Conservation (phyloP, 2,329 filamentous ascomycete species). For the Tolypocladium tundrense region DNA sequence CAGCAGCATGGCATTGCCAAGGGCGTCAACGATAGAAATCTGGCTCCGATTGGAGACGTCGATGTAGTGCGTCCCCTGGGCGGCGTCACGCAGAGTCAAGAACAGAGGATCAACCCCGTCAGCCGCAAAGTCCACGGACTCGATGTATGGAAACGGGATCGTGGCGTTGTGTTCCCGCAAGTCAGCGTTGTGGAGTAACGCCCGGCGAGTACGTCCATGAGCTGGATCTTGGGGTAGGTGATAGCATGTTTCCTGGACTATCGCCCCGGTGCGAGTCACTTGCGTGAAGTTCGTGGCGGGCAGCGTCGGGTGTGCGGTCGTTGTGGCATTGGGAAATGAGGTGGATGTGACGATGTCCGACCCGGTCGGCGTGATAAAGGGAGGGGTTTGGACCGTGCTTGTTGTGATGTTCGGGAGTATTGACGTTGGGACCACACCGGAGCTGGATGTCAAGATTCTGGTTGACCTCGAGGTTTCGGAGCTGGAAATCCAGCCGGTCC, state of each 20-base stretch:
- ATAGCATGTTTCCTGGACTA: constrained; percentile 20
- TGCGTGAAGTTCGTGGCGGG: constrained; percentile 21
- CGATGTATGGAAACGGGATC: constrained; percentile 25
- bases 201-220: constrained; percentile 13
- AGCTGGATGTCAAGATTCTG: too few species aligned
- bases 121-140: constrained; percentile 23
- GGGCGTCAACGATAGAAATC: constrained; percentile 19
- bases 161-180: constrained; percentile 17
- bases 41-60: constrained; percentile 23
- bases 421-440: too few species aligned
- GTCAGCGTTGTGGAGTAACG: constrained; percentile 20
- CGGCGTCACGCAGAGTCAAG: constrained; percentile 20
- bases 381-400: too few species aligned
- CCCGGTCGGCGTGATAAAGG: too few species aligned
- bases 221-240: constrained; percentile 13
- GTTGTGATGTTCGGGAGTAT: too few species aligned
- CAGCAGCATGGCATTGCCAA: constrained; percentile 21
- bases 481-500: too few species aligned
- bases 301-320: constrained; percentile 5
- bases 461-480: too few species aligned
- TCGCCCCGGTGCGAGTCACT: constrained; percentile 17
- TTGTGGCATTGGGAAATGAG: constrained; percentile 2
- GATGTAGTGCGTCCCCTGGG: constrained; percentile 16
- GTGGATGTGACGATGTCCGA: neutral
- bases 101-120: constrained; percentile 21